Base-by-base conservation (phyloP, 2,329 filamentous ascomycete species). In the Claviceps quebecensis region DNA sequence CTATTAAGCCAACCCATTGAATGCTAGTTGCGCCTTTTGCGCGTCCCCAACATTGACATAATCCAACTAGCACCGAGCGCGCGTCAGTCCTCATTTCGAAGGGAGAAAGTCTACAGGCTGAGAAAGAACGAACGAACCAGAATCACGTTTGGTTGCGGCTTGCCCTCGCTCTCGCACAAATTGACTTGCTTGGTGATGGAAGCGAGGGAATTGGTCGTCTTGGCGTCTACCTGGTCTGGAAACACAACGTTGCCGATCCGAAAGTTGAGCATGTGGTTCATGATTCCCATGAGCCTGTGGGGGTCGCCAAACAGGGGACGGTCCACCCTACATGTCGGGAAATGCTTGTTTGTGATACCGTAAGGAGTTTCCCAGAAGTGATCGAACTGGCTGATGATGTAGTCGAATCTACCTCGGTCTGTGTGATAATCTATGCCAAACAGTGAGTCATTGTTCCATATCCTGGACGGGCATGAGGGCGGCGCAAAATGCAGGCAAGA, bases 301-400 rank as follows among this genome's bases (percentile, higher is more conserved):
- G 69, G 59, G 36, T 68, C 62, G 22, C 65, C 68, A 0, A 63
- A 64, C 0, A 62, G 48, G 0, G 86, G 86, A 7, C 86, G 75
- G 60, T 85, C 74, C 3, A 86, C 72, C 11, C 69, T 69, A 67
- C 86, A 91, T 43, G 75, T 76, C 60, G 80, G 80, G 60, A 85
- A 82, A 16, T 69, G 70, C 0, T 74, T 65, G 48, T 76, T 68
- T 1, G 74, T 77, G 55, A 81, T 79, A 56, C 85, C 80, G 66
- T 76, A 90, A 0, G 77, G 72, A 45, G 84, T 91, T 63, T 91
- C 86, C 70, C 84, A 89, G 57, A 84, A 76, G 65, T 80, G 80
- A 23, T 69, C 66, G 60, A 81, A 86, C 61, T 85, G 75, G 61
- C 77, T 71, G 51, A 84, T 70, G 50, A 86, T 78, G 60, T 82